Conservation (phyloP, 768 basidiomycete species). For the Hypsizygus marmoreus region DNA sequence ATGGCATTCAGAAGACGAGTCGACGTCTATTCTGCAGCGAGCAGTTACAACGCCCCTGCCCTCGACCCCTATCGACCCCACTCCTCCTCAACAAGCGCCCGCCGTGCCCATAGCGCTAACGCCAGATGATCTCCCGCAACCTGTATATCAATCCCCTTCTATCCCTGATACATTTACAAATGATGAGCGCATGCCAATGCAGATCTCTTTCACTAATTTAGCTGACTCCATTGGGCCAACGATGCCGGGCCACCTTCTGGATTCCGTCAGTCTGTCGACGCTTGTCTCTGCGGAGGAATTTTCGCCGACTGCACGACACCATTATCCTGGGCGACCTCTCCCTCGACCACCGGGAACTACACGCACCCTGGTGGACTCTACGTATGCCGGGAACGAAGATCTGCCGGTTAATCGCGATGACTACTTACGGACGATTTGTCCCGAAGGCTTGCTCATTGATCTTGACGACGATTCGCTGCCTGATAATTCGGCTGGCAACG, state of each 20-base stretch:
- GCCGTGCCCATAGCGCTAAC: too few relatives aligned
- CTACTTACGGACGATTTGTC: slow-evolving; percentile 26
- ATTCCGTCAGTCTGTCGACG: slow-evolving; percentile 1
- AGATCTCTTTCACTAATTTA: too few relatives aligned
- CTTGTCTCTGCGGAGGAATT: slow-evolving; percentile 22
- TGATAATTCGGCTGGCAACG: neutral
- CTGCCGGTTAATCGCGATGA: slow-evolving; percentile 10
- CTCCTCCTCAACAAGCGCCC: too few relatives aligned
- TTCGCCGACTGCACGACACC: slow-evolving; percentile 34
- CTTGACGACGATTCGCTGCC: slow-evolving; percentile 39
- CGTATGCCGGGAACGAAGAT: slow-evolving; percentile 31
- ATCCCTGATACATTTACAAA: too few relatives aligned
- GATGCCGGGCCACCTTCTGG: too few relatives aligned
- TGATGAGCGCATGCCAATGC: too few relatives aligned
- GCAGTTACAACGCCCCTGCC: slow-evolving; percentile 41
- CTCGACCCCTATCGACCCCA: slow-evolving; percentile 31
- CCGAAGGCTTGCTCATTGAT: slow-evolving; percentile 60
- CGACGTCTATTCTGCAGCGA: slow-evolving; percentile 29
- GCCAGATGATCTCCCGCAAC: too few relatives aligned
- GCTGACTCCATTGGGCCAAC: too few relatives aligned
- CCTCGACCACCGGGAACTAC: slow-evolving; percentile 41
- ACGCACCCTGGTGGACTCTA: slow-evolving; percentile 34
- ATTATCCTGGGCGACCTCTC: slow-evolving; percentile 60
- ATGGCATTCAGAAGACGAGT: slow-evolving; percentile 15
- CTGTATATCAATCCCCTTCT: too few relatives aligned